Conservation (phyloP, 176 grass and related monocot species). For the Juncus effusus region DNA sequence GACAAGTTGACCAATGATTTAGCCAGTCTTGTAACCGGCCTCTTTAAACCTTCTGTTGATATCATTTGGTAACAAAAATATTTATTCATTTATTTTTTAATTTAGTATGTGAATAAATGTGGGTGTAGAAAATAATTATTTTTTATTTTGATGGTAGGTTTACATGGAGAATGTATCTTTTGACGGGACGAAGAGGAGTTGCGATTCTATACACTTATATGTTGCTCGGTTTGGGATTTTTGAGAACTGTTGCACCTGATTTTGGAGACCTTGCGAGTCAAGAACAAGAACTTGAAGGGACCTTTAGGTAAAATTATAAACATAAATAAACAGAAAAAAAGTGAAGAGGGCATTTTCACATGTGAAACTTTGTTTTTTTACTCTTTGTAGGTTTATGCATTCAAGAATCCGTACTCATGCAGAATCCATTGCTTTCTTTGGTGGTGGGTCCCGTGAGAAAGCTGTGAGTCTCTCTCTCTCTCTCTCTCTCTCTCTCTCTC, state of each 20-base stretch:
- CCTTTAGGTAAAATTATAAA: constrained; percentile 62
- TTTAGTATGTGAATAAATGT: neutral
- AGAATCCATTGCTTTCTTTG: constrained; percentile 99
- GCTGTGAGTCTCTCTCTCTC: constrained; percentile 46
- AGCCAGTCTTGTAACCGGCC: constrained; percentile 92
- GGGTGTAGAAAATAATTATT: constrained; percentile 5
- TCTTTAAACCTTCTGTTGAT: constrained; percentile 94
- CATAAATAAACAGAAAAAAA: neutral
- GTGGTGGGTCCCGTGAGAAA: constrained; percentile 94
- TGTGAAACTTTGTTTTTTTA: constrained; percentile 27
- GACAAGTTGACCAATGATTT: constrained; percentile 96
- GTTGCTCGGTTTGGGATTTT: constrained; percentile 89
- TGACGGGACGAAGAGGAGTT: constrained; percentile 91
- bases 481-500: too few species aligned
- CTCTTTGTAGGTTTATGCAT: constrained; percentile 81
- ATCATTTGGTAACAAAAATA: constrained; percentile 71
- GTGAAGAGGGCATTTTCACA: constrained; percentile 21
- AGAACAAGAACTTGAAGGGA: constrained; percentile 97
- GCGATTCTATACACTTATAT: constrained; percentile 95
- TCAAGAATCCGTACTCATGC: constrained; percentile 88
- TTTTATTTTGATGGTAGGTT: constrained; percentile 51
- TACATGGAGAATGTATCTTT: constrained; percentile 99
- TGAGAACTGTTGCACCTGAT: constrained; percentile 84
- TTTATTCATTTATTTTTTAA: constrained; percentile 13
- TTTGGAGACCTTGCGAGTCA: constrained; percentile 85